Percentiles rank a stretch among this genome's conserved stretches.
These are phyloP conservation scores for Xylariaceae sp. DNA, from an alignment of 2,329 filamentous ascomycete genomes.

Conservation along the genomic window DNA sequence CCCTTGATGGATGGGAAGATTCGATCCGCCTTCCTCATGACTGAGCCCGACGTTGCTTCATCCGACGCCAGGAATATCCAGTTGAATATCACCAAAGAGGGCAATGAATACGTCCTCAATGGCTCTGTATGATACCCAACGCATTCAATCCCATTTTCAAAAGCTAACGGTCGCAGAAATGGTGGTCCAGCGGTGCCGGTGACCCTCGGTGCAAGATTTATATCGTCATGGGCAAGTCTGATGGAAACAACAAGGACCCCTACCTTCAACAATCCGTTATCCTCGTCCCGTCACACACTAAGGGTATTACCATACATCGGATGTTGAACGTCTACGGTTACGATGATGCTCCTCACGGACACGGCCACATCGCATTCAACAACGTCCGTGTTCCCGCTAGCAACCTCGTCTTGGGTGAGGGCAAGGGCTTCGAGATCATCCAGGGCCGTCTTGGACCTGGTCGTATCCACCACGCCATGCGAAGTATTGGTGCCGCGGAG, in stretches of 20 bases:
- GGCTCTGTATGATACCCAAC: conserved; percentile 58
- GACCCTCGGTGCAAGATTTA: conserved; percentile 91
- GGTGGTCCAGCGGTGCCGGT: conserved; percentile 96
- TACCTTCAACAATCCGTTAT: conserved; percentile 94
- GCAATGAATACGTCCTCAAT: conserved; percentile 86
- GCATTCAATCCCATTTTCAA: not conserved
- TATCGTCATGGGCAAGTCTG: conserved; percentile 93
- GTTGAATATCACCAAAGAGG: conserved; percentile 76
- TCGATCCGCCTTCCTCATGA: conserved; percentile 89
- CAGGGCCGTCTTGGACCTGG: conserved; percentile 94
- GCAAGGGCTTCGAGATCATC: conserved; percentile 96
- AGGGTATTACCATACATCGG: conserved; percentile 86
- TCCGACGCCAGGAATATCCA: conserved; percentile 92
- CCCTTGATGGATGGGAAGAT: conserved; percentile 82
- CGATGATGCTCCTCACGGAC: conserved; percentile 96
- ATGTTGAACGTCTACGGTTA: conserved; percentile 95
- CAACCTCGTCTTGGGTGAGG: conserved; percentile 88
- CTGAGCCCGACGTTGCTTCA: conserved; percentile 81
- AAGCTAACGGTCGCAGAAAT: conserved; percentile 62
- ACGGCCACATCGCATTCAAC: conserved; percentile 85
- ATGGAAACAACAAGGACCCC: conserved; percentile 67
- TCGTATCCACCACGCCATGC: conserved; percentile 97
- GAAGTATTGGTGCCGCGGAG: conserved; percentile 86
- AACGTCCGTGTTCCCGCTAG: conserved; percentile 82
- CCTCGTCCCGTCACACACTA: conserved; percentile 74